These are phyloP conservation scores for Alternaria sp. DNA, from an alignment of 2,329 filamentous ascomycete species.

Conservation along the genomic window DNA sequence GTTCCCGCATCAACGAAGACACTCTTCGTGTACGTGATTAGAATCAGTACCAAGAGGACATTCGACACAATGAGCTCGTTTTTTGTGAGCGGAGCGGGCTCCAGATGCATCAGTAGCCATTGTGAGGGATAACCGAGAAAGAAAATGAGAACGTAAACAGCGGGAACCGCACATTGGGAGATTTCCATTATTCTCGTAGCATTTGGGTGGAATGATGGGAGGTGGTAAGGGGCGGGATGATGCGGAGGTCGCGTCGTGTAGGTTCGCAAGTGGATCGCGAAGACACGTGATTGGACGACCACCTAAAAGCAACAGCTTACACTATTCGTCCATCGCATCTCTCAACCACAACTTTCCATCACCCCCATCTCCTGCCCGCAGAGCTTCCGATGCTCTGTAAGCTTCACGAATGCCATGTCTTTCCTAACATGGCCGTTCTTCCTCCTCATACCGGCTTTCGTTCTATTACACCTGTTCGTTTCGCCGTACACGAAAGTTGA, in stretches of 20 bases:
- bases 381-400: background rate
- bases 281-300: slow-evolving; percentile 35
- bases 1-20: slow-evolving; percentile 67
- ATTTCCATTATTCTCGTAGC: slow-evolving; percentile 37
- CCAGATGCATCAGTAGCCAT: slow-evolving; percentile 68
- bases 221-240: slow-evolving; percentile 1
- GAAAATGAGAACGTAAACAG: slow-evolving; percentile 69
- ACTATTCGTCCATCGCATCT: background rate
- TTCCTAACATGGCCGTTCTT: slow-evolving; percentile 37
- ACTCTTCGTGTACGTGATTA: slow-evolving; percentile 74
- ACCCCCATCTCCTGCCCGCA: background rate
- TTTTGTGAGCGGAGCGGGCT: slow-evolving; percentile 66
- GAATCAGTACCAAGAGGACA: slow-evolving; percentile 67
- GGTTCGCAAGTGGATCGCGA: slow-evolving; percentile 13
- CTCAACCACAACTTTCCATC: slow-evolving; percentile 1
- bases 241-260: slow-evolving; percentile 8
- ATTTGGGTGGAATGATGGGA: background rate
- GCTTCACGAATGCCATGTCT: slow-evolving; percentile 27
- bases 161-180: slow-evolving; percentile 69
- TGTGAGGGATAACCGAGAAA: slow-evolving; percentile 79
- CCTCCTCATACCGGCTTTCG: slow-evolving; percentile 40
- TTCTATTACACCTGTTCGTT: slow-evolving; percentile 71
- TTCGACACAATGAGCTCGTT: slow-evolving; percentile 72
- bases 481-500: slow-evolving; percentile 97
- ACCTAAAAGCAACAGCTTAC: background rate